Base-by-base conservation (phyloP, 176 grass and related monocot species). In the Miscanthus lutarioriparius region DNA sequence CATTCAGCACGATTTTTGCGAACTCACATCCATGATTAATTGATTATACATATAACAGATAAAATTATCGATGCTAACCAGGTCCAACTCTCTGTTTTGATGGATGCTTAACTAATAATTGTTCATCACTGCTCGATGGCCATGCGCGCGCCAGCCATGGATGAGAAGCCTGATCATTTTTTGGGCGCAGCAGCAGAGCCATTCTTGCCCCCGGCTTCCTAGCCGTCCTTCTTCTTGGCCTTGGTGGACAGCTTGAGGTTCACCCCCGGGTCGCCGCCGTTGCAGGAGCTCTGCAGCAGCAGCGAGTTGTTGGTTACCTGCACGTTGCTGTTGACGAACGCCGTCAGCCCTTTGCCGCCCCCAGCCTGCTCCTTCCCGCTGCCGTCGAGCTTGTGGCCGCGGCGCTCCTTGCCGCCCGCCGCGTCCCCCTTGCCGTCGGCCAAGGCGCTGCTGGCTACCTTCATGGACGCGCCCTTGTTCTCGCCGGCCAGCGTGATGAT, bases 291-390 rank as follows among this genome's bases (percentile, higher is more conserved):
- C 38, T 93, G 84, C 15, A 88, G 39, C 70, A 97, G 12, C 73
- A 97, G 45, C 35, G 94, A 97, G 84, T 97, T 97, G 81, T 97
- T 97, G 87, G 91, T 86, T 79, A 88, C 86, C 74, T 97, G 94
- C 54, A 97, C 94, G 70, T 97, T 97, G 78, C 89, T 93, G 71
- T 93, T 97, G 23, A 97, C 71, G 7, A 77, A 85, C 32, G 89
- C 79, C 45, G 69, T 64, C n/a, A 86, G 22, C 78, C 56, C 75
- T 9, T 11, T 35, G 49, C 80, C 45, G 49, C 80, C 45, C 44
- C 81, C 56, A 28, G 8, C 30, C 11, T 28, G 48, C 33, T 67
- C 64, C 43, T 39, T 72, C 64, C n/a, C 37, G 12, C 67, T 22
- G 30, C 10, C 70, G 49, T 70, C 74, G 13, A 69, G 51, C 40